Percentiles rank a stretch among this genome's conserved stretches.
phyloP scores from a whole-genome alignment of 306 rosid species.

The Dalbergia oliveri region DNA sequence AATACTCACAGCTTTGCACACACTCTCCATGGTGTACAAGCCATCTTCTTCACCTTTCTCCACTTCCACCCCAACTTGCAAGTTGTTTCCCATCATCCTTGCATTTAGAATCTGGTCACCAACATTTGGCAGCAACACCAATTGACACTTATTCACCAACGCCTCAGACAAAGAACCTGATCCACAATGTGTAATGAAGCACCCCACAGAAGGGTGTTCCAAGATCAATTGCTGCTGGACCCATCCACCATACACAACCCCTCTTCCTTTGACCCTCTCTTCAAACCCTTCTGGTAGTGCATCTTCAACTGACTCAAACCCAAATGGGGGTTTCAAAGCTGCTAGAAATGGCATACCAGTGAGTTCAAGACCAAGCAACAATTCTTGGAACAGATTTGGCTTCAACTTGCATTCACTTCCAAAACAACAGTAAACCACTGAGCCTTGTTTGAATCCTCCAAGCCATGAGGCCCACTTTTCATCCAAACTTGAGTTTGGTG shows the following conservation, averaged over 20 bases:
- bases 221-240: slow-evolving; percentile 48
- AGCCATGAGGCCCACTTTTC: slow-evolving; percentile 44
- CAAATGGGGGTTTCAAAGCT: slow-evolving; percentile 47
- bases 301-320: slow-evolving; percentile 37
- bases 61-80: slow-evolving; percentile 55
- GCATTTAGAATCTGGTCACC: slow-evolving; percentile 49
- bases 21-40: slow-evolving; percentile 35
- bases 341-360: slow-evolving; percentile 46
- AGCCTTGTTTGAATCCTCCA: slow-evolving; percentile 17
- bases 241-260: slow-evolving; percentile 51
- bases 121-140: slow-evolving; percentile 47
- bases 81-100: slow-evolving; percentile 46
- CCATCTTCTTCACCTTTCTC: slow-evolving; percentile 55
- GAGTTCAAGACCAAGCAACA: slow-evolving; percentile 53
- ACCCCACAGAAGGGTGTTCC: slow-evolving; percentile 53
- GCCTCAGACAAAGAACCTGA: slow-evolving; percentile 53
- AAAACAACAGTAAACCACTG: slow-evolving; percentile 51
- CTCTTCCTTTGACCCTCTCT: slow-evolving; percentile 44
- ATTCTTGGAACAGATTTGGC: slow-evolving; percentile 38
- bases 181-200: slow-evolving; percentile 54
- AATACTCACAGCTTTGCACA: slow-evolving; percentile 44
- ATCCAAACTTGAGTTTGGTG: slow-evolving; percentile 41
- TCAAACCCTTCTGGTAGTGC: slow-evolving; percentile 53
- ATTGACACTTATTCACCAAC: slow-evolving; percentile 41
- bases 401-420: slow-evolving; percentile 52